Conservation (phyloP, 176 grass and related monocot species). For the Microstegium vimineum region DNA sequence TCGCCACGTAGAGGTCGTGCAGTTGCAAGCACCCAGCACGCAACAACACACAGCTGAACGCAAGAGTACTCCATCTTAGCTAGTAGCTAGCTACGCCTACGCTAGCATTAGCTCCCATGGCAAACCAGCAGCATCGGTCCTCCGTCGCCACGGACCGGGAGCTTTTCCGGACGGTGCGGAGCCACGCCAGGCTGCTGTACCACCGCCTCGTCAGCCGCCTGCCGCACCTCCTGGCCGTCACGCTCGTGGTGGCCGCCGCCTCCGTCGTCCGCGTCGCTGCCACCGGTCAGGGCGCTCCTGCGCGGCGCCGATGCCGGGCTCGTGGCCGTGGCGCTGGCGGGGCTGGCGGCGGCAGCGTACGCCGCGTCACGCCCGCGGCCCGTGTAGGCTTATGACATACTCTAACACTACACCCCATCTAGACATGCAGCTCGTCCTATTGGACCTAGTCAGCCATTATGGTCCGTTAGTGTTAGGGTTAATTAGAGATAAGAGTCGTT, state of each 20-base stretch:
- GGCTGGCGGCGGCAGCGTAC: conserved; percentile 31
- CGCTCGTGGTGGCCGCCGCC: conserved; percentile 16
- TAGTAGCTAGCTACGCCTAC: not conserved
- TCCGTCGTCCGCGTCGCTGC: not conserved
- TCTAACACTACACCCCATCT: no score
- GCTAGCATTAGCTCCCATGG: not conserved
- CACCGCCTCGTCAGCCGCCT: conserved; percentile 32
- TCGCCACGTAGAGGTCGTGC: no score
- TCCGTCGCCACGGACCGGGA: conserved; percentile 20
- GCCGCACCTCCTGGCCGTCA: conserved; percentile 28
- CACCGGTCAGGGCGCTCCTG: not conserved
- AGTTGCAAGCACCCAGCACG: not conserved
- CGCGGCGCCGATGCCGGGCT: not conserved
- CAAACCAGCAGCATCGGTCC: not conserved
- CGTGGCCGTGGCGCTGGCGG: not conserved
- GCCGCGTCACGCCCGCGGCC: conserved; percentile 25
- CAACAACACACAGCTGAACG: not conserved
- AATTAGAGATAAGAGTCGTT: no score
- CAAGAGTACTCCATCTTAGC: no score
- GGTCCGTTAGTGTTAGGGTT: no score
- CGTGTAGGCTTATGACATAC: no score
- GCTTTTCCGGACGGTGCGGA: conserved; percentile 32
- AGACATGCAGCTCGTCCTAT: no score
- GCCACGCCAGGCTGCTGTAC: conserved; percentile 34
- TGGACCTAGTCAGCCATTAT: no score